Conservation (phyloP, 2,329 filamentous ascomycete species). For the Tolypocladium ovalisporum region DNA sequence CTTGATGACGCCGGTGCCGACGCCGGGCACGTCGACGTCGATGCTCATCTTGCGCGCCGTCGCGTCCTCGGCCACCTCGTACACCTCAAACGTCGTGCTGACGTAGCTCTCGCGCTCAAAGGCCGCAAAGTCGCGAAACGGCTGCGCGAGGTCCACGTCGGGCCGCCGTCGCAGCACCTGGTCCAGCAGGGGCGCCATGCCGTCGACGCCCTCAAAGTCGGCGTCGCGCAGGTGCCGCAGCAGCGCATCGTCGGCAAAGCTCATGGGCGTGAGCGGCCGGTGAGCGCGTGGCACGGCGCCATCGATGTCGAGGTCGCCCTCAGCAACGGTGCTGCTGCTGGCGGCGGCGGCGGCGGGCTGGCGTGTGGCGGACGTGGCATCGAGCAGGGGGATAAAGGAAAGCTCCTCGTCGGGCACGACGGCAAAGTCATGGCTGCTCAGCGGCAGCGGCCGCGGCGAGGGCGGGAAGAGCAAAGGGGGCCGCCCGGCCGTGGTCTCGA, state of each 20-base stretch:
- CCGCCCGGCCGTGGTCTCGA: slow-evolving; percentile 15
- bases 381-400: slow-evolving; percentile 19
- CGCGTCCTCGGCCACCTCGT: slow-evolving; percentile 40
- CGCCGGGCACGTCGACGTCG: slow-evolving; percentile 11
- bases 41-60: slow-evolving; percentile 20
- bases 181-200: slow-evolving; percentile 16
- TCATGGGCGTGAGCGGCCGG: slow-evolving; percentile 9
- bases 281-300: slow-evolving; percentile 4
- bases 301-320: background rate
- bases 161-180: slow-evolving; percentile 21
- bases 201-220: slow-evolving; percentile 25
- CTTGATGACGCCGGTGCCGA: slow-evolving; percentile 4
- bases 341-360: slow-evolving; percentile 7
- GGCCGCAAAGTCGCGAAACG: slow-evolving; percentile 22
- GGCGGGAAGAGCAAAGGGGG: slow-evolving; percentile 12
- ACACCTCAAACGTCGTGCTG: slow-evolving; percentile 45
- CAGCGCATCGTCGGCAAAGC: slow-evolving; percentile 29
- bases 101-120: slow-evolving; percentile 27
- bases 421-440: slow-evolving; percentile 9
- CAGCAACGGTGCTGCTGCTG: background rate
- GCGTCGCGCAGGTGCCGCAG: slow-evolving; percentile 28
- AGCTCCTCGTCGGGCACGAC: slow-evolving; percentile 17
- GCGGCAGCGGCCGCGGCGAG: slow-evolving; percentile 8
- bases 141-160: slow-evolving; percentile 19
- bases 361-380: slow-evolving; percentile 1